Conservation (phyloP, 2,329 filamentous ascomycete species). For the Sclerotiophoma versabilis region DNA sequence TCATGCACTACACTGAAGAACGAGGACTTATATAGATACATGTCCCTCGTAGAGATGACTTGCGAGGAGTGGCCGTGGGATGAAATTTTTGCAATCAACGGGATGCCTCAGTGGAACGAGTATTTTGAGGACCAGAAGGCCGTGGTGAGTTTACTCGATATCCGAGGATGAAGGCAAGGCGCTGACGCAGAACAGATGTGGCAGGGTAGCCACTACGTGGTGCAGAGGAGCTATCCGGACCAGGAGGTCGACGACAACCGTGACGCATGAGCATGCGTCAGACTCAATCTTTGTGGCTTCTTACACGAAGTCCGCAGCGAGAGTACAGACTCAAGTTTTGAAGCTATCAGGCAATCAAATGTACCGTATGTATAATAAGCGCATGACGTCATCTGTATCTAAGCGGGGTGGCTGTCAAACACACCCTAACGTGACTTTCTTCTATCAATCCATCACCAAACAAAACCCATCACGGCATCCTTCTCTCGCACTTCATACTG, state of each 20-base stretch:
- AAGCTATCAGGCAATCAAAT: no score
- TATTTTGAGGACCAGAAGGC: constrained; percentile 12
- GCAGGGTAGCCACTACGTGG: constrained; percentile 12
- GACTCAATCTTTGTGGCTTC: neutral
- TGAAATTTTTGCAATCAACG: constrained; percentile 7
- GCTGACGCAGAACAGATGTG: constrained; percentile 12
- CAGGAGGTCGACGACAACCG: neutral
- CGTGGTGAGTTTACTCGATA: constrained; percentile 4
- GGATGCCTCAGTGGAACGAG: constrained; percentile 8
- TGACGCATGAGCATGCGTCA: neutral
- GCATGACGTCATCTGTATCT: no score
- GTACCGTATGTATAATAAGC: no score
- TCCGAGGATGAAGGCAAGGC: neutral
- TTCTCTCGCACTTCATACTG: no score
- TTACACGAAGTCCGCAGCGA: no score
- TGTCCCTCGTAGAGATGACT: constrained; percentile 7
- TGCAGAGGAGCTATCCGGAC: constrained; percentile 7
- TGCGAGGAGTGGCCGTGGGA: constrained; percentile 18
- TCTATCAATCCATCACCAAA: no score
- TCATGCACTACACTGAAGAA: constrained; percentile 1
- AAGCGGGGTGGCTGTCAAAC: no score
- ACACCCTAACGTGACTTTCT: no score
- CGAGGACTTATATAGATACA: constrained; percentile 1
- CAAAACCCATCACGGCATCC: no score
- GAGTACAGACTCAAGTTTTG: no score